phyloP scores from a whole-genome alignment of 2,329 filamentous ascomycete genomes.

The Arthrobotrys conoides region DNA sequence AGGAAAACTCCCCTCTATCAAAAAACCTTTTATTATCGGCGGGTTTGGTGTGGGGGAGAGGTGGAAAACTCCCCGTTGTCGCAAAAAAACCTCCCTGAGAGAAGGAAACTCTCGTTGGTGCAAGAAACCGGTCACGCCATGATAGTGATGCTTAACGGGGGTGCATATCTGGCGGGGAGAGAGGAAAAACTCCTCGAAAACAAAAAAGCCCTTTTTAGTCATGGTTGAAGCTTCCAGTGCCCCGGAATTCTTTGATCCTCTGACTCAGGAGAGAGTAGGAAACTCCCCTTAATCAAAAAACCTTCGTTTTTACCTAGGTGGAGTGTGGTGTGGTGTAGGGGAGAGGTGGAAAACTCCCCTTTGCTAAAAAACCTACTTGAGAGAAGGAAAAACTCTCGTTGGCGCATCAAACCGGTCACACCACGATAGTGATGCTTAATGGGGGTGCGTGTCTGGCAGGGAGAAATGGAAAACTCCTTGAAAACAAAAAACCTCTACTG shows the following conservation, averaged over 20 bases:
- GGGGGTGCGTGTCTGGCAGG: constrained; percentile 15
- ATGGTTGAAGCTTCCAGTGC: neutral
- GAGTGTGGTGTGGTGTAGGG: neutral
- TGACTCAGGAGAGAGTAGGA: neutral
- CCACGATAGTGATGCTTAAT: constrained; percentile 19
- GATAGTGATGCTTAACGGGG: constrained; percentile 20
- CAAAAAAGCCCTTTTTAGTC: constrained; percentile 8
- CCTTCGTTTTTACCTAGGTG: neutral
- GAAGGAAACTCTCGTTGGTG: constrained; percentile 22
- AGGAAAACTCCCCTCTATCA: constrained; percentile 1
- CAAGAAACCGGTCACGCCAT: constrained; percentile 10
- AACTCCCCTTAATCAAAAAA: constrained; percentile 5
- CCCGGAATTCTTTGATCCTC: no score
- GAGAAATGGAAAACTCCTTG: constrained; percentile 13
- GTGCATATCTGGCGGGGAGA: constrained; percentile 18
- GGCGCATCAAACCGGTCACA: constrained; percentile 11
- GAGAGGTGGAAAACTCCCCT: neutral
- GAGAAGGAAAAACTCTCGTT: constrained; percentile 23
- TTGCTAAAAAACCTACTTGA: neutral
- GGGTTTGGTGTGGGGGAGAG: neutral
- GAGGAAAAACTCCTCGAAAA: constrained; percentile 16
- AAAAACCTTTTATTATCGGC: no score
- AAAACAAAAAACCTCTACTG: constrained; percentile 6
- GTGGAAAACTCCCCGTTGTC: neutral
- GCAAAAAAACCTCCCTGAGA: constrained; percentile 1